phyloP scores from a whole-genome alignment of 2,329 filamentous ascomycete genomes.

The Fusarium sp. region DNA sequence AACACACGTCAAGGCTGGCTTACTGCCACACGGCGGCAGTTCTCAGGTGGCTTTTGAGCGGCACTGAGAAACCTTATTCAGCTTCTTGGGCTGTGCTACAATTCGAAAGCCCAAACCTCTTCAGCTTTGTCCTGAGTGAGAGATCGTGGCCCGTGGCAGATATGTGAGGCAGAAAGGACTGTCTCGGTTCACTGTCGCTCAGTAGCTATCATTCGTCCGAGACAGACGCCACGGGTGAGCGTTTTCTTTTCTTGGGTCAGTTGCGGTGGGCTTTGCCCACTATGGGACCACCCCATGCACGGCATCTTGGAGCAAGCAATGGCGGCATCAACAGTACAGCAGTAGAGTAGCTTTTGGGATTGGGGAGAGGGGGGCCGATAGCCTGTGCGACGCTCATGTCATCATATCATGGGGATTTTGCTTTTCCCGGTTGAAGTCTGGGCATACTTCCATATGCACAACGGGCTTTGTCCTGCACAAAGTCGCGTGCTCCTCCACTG shows the following conservation, averaged over 20 bases:
- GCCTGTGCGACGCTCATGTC: constrained; percentile 12
- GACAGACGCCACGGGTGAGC: constrained; percentile 35
- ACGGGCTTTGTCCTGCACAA: constrained; percentile 36
- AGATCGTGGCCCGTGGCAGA: constrained; percentile 26
- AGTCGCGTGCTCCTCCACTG: constrained; percentile 40
- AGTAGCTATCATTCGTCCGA: constrained; percentile 36
- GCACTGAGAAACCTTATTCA: constrained; percentile 12
- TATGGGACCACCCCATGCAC: constrained; percentile 33
- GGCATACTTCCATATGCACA: constrained; percentile 28
- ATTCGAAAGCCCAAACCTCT: constrained; percentile 19
- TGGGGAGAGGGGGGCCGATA: neutral
- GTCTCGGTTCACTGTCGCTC: constrained; percentile 27
- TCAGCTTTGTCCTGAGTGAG: constrained; percentile 8
- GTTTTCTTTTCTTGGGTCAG: constrained; percentile 28
- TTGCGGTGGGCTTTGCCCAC: constrained; percentile 18
- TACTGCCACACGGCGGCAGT: constrained; percentile 9
- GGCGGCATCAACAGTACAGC: constrained; percentile 1
- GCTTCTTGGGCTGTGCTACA: constrained; percentile 3
- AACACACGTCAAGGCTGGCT: neutral
- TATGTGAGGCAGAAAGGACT: constrained; percentile 12
- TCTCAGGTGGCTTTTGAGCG: constrained; percentile 3
- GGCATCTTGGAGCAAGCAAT: constrained; percentile 31
- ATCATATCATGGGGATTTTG: constrained; percentile 38
- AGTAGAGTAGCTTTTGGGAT: neutral
- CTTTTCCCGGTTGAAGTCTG: constrained; percentile 14